Conservation (phyloP, 352 stramenopile genomes). For the Phytophthora boehmeriae region DNA sequence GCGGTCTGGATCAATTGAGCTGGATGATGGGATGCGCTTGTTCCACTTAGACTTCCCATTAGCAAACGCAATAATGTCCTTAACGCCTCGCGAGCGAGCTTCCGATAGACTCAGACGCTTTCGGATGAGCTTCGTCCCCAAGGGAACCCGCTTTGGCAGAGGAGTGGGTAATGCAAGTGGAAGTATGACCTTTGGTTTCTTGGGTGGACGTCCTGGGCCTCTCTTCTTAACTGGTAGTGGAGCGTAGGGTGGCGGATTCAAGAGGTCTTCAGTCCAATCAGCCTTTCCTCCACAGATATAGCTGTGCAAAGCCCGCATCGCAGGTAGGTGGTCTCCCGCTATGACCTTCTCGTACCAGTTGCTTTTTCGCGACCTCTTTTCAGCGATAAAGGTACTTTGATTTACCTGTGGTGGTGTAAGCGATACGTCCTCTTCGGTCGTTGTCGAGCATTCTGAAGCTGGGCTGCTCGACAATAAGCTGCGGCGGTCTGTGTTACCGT, state of each 20-base stretch:
- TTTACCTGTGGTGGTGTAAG: slow-evolving; percentile 20
- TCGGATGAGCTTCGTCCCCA: slow-evolving; percentile 30
- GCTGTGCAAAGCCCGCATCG: slow-evolving; percentile 59
- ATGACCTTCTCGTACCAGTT: slow-evolving; percentile 61
- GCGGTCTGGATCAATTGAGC: slow-evolving; percentile 56
- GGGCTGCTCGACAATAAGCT: slow-evolving; percentile 47
- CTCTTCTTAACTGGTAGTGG: slow-evolving; percentile 22
- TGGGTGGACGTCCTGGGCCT: slow-evolving; percentile 19
- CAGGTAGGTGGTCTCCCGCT: slow-evolving; percentile 51
- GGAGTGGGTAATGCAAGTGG: slow-evolving; percentile 4
- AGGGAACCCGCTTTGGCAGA: slow-evolving; percentile 12
- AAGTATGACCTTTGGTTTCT: slow-evolving; percentile 27
- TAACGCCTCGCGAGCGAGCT: slow-evolving; percentile 50
- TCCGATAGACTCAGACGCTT: slow-evolving; percentile 64
- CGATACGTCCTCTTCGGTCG: slow-evolving; percentile 51
- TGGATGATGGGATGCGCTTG: slow-evolving; percentile 48
- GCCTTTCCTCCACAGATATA: slow-evolving; percentile 70
- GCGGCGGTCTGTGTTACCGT: slow-evolving; percentile 3
- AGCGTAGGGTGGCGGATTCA: background rate
- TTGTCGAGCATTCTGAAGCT: slow-evolving; percentile 53
- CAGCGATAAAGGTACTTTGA: slow-evolving; percentile 4
- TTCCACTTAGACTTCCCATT: slow-evolving; percentile 77
- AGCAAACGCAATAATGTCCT: slow-evolving; percentile 68
- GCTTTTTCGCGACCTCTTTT: slow-evolving; percentile 27
- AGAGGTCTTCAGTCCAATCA: slow-evolving; percentile 62